Base-by-base conservation (phyloP, 352 stramenopile species). In the Globisporangium cylindrosporum region DNA sequence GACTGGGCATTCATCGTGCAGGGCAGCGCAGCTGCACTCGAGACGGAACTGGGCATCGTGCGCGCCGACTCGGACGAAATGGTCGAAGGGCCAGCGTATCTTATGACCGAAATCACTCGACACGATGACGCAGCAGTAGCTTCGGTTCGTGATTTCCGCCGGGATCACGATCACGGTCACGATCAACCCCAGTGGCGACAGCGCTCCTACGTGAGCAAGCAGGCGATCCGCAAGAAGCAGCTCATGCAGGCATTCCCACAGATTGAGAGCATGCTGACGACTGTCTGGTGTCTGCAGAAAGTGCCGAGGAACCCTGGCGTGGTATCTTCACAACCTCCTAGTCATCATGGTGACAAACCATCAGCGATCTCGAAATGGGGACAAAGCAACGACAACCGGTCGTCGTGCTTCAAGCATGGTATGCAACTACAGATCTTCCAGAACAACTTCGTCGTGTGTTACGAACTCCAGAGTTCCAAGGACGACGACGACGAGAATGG, bases 1-100 rank as follows among this genome's bases (percentile, higher is more conserved):
- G 75, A 85, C 24, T 58, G 57, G 14, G 66, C 68, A n/a, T 85
- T 79, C 53, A 22, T 88, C 8, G 68, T 78, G 0, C 57, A 82
- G 9, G 71, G 76, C 2, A 34, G 2, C 1, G 57, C 64, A 2
- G 70, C 74, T 18, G 70, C 76, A 1, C 32, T 75, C 8, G 68
- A 72, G 29, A 59, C 57, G 3, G 34, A 66, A 0, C 38, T 71
- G 25, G 53, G 55, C 1, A 57, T 60, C 25, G 49, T 70, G 1
- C 65, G 73, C 3, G 73, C 67, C 0, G 59, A 77, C 38, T 73
- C 73, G 46, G 55, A 61, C 15, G 59, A 51, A 34, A 66, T 74
- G 41, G 24, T 56, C 0, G 69, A 67, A n/a, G 55, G 54, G 0
- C 66, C 59, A 20, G 32, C 12, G 32, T 34, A 58, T 20, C 32